A percentile compares a stretch with the other conserved stretches of the same genome.
These are phyloP conservation scores for Exsudoporus frostii DNA, from an alignment of 768 basidiomycete genomes.

Conservation along the genomic window DNA sequence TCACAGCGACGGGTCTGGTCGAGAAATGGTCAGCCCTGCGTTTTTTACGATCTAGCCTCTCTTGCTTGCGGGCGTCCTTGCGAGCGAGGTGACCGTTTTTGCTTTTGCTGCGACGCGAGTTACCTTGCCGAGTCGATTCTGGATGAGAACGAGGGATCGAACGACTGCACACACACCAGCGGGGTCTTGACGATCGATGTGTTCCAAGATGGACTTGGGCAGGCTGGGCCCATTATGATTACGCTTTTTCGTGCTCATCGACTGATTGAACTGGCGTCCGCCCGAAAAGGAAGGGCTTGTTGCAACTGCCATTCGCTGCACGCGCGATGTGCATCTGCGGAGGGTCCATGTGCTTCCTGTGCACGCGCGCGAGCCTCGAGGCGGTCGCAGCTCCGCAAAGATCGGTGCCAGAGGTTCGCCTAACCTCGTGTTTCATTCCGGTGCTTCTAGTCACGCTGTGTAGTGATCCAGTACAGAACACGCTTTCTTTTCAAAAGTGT, in stretches of 20 bases:
- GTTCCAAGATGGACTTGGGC: slow-evolving; percentile 28
- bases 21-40: slow-evolving; percentile 62
- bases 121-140: not conserved
- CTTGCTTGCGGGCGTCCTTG: slow-evolving; percentile 64
- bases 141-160: not conserved
- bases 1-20: slow-evolving; percentile 26
- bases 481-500: not conserved
- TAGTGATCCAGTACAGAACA: not conserved
- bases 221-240: slow-evolving; percentile 22
- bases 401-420: no score
- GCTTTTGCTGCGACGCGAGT: slow-evolving; percentile 2
- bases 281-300: not conserved
- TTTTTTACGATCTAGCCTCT: slow-evolving; percentile 55
- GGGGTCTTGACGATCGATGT: slow-evolving; percentile 15
- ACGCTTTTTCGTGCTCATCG: slow-evolving; percentile 14
- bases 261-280: no score
- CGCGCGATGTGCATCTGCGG: not conserved
- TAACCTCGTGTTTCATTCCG: no score
- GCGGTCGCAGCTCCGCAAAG: no score
- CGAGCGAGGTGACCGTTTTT: slow-evolving; percentile 36
- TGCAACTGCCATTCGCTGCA: not conserved
- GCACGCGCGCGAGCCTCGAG: no score
- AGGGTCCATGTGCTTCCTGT: not conserved
- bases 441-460: no score
- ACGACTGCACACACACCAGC: slow-evolving; percentile 10